phyloP scores from a whole-genome alignment of 805 yeast species.

The Trichomonascus vanleenenianus region DNA sequence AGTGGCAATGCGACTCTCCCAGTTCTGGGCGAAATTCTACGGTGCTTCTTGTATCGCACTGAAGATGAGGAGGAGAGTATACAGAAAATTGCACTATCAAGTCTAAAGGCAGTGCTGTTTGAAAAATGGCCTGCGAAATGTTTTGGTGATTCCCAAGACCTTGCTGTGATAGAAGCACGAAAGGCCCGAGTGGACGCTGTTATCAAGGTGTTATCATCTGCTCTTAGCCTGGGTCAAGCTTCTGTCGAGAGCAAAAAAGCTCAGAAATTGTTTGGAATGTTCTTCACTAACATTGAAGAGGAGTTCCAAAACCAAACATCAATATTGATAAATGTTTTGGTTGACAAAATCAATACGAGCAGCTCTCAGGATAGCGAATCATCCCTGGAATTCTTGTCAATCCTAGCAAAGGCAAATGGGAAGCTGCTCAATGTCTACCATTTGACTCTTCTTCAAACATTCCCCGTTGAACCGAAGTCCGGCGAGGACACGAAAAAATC shows the following conservation, averaged over 20 bases:
- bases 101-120: conserved; percentile 4
- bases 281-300: not conserved
- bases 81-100: conserved; percentile 1
- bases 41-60: not conserved
- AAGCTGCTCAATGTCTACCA: conserved; percentile 58
- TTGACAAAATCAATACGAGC: not conserved
- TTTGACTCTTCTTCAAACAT: conserved; percentile 56
- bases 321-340: conserved; percentile 1
- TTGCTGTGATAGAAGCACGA: not conserved
- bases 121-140: not conserved
- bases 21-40: not conserved
- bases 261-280: not conserved
- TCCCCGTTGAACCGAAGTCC: conserved; percentile 34
- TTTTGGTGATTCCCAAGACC: not conserved
- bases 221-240: not conserved
- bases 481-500: conserved; percentile 32
- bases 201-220: not conserved
- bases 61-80: conserved; percentile 5
- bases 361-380: conserved; percentile 15
- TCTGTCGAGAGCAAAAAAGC: not conserved
- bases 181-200: not conserved
- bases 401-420: conserved; percentile 46
- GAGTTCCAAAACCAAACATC: not conserved
- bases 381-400: conserved; percentile 44
- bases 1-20: not conserved